These are phyloP conservation scores for Blastobotrys petasosporus DNA, from an alignment of 1,139 yeast genomes.

Conservation along the genomic window DNA sequence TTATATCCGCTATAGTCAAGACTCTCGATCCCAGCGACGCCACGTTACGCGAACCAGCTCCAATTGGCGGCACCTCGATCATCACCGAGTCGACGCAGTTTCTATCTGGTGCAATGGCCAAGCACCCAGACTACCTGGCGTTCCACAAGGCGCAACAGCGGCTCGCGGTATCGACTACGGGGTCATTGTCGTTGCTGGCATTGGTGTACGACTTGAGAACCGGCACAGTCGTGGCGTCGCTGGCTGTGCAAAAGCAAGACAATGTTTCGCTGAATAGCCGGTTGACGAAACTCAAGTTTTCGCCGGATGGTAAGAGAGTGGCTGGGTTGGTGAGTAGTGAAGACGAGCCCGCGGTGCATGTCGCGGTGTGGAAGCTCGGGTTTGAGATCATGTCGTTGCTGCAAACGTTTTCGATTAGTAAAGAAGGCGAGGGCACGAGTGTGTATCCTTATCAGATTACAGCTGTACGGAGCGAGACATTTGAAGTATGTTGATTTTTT, in stretches of 20 bases:
- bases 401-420: constrained; percentile 10
- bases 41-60: constrained; percentile 18
- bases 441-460: too few species aligned
- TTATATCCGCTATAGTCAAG: constrained; percentile 23
- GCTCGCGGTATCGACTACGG: constrained; percentile 23
- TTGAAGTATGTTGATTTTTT: too few species aligned
- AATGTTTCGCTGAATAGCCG: constrained; percentile 2
- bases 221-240: constrained; percentile 22
- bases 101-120: constrained; percentile 18
- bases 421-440: too few species aligned
- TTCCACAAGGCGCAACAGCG: constrained; percentile 28
- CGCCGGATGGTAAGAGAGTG: constrained; percentile 25
- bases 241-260: constrained; percentile 12
- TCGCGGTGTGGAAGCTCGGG: constrained; percentile 19
- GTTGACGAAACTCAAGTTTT: constrained; percentile 18
- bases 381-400: constrained; percentile 17
- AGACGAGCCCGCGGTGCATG: background rate
- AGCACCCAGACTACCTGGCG: constrained; percentile 21
- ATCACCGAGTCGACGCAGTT: constrained; percentile 24
- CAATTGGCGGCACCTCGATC: constrained; percentile 21
- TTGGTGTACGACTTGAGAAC: constrained; percentile 26
- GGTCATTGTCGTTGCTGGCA: constrained; percentile 16
- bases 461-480: too few species aligned
- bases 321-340: constrained; percentile 16
- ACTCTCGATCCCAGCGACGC: constrained; percentile 23